Base-by-base conservation (phyloP, 352 stramenopile genomes). In the Phytopythium aichiense region DNA sequence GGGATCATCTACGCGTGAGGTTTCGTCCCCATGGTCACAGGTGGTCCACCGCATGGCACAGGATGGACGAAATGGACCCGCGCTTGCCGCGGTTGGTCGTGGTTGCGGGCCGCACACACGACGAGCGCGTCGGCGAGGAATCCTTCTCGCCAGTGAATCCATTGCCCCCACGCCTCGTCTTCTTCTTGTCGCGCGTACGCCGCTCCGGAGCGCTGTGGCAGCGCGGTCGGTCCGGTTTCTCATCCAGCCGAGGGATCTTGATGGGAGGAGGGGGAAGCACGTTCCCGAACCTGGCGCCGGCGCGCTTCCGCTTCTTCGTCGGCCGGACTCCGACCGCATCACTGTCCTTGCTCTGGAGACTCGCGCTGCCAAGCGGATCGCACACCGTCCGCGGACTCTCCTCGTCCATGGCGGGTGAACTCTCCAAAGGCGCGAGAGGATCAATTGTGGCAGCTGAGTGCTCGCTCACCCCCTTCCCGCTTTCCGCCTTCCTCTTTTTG, bases 21-120 rank as follows among this genome's bases (percentile, higher is more conserved):
- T 3, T 23, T 28, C 45, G 11, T 8, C 45, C 30, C 22, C n/a
- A 23, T 23, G 48, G 7, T 23, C 11, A 54, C 48, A 54, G 35
- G 33, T 50, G 42, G 28, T 80, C 69, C 20, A 61, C 55, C 8
- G 72, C 69, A 40, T 82, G 74, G 60, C 81, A 88, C 55, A 91
- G 74, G 65, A 91, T 89, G 31, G 81, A 89, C 46, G 76, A 87
- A 49, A 91, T 91, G 28, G 79, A 89, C 45, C 79, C 79, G 23
- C 81, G 81, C 33, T 76, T 78, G 38, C 77, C 75, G 59, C 76
- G 84, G 51, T 73, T 71, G 8, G 82, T 74, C 58, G 73, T 88
- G 0, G 78, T 91, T 16, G 77, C 84, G 37, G 81, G 79, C 8
- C 77, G 68, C 54, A 76, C 67, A 22, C 60, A 60, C 22, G 59